Evolutionary conservation across 352 stramenopile species (phyloP), one percentile per base, ranked within the genome.

Genomic region (Pythium utonaiense): DNA sequence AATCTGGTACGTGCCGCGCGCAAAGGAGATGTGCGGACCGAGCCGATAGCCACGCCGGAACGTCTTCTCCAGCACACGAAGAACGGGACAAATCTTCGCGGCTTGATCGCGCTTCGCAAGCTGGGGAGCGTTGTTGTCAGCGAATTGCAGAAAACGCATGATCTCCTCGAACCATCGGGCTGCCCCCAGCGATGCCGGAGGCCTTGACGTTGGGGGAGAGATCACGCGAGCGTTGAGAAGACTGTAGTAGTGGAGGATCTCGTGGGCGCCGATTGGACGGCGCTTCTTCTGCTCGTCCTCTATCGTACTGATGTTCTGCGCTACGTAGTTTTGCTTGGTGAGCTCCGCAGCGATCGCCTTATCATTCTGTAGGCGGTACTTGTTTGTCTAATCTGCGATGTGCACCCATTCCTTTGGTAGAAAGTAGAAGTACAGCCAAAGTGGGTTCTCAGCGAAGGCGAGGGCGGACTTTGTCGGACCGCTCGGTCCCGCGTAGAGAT

Each of bases 401-500:
- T n/a, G 6, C 10, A 41, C 52, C 60, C 63, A 69, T 6, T 69
- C 2, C 41, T 68, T 68, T 2, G 65, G 55, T 6, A 68, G 34
- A 22, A 72, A 66, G 17, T 57, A 69, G 45, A 74, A 70, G 21
- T 69, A 69, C n/a, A 71, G 25, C 0, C 54, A 45, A 1, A 67
- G 25, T 1, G 51, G 51, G 13, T 40, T 64, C 17, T 64, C 51
- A 1, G 55, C 58, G 12, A 57, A 68, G 0, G 62, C 50, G 16
- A 38, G 47, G 14, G 53, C 61, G 25, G 61, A 70, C 2, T 52
- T 47, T 0, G 57, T 73, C 0, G 57, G 66, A 1, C 66, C 54
- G 1, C 22, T 56, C 1, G n/a, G 4, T 1, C 57, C 48, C 6
- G 34, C 3, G n/a, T 66, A 73, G 17, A 53, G 42, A 30, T 65